Evolutionary conservation across 129 eudicot genomes (phyloP), one percentile per base, ranked within the genome.

Genomic region (Cynara cardunculus): DNA sequence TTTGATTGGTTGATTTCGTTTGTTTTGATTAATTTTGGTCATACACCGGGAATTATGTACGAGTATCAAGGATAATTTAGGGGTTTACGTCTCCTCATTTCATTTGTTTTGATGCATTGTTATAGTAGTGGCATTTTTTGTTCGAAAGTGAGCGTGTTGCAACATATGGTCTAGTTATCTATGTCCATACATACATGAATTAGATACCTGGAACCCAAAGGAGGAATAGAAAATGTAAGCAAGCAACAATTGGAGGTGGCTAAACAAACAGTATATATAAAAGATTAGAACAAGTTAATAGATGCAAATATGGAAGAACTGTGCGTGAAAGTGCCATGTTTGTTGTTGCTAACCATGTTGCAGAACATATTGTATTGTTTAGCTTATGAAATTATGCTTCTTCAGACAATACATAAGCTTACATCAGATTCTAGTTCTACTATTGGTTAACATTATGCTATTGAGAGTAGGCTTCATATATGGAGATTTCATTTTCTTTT

Each of bases 261-360:
- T 49, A 16, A 49, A 18, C 8, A n/a, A 49, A 49, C 22, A 4
- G 62, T 16, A 49, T 49, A 49, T 49, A 49, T 49, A 16, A 3
- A 49, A 28, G 46, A 11, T 10, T 26, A 5, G 44, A 68, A 39
- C 44, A 78, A 46, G 74, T 67, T 25, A 67, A 78, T 68, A 16
- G 49, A n/a, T 67, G 30, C 81, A 64, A 24, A 49, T 49, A 49
- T 49, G 62, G 19, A 49, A 49, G 7, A 49, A 16, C 4, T 49
- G 62, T 16, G 62, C 4, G 21, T 21, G n/a, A 64, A 31, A 62
- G 37, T 18, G 81, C 25, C 18, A 30, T 25, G 12, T 66, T 8
- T 66, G 74, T 65, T 77, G 74, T 62, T 35, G 81, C 26, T 32
- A 65, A 37, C 25, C 3, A 16, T 77, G 62, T 77, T 64, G 35